phyloP scores from a whole-genome alignment of 1,284 basidiomycete genomes.

The Sanguinoderma infundibulare region DNA sequence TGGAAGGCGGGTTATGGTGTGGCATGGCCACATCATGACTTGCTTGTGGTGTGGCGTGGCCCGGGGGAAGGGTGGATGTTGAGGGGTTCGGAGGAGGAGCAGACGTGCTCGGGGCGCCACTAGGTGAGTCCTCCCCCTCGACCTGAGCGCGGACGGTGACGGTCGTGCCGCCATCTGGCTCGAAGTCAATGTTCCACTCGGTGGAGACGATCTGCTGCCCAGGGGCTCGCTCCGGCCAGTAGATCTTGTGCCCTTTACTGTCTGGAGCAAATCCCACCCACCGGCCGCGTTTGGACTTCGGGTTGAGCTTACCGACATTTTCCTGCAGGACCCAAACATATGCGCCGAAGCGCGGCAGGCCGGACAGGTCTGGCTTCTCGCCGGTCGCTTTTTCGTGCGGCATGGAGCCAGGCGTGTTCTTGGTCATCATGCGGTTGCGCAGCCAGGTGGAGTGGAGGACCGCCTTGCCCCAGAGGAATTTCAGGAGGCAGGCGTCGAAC shows the following conservation, averaged over 20 bases:
- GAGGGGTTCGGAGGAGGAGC: neutral
- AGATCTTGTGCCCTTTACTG: constrained; percentile 38
- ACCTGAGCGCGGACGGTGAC: too few relatives aligned
- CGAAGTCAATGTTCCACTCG: constrained; percentile 37
- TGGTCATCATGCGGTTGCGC: constrained; percentile 38
- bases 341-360: constrained; percentile 9
- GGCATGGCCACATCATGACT: too few relatives aligned
- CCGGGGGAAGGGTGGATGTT: neutral
- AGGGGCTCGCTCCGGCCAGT: constrained; percentile 40
- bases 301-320: constrained; percentile 34
- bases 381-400: constrained; percentile 34
- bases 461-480: too few relatives aligned
- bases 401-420: constrained; percentile 35
- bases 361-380: constrained; percentile 33
- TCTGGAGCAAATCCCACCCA: constrained; percentile 38
- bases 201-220: constrained; percentile 33
- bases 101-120: constrained; percentile 7
- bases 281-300: constrained; percentile 28
- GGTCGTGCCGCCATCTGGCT: constrained; percentile 5
- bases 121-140: too few relatives aligned
- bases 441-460: too few relatives aligned
- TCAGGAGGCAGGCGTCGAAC: too few relatives aligned
- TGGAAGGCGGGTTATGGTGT: too few relatives aligned
- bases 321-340: constrained; percentile 6
- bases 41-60: too few relatives aligned